Evolutionary conservation across 495 filamentous ascomycete species (phyloP).

Genomic region (Podospora conica): DNA sequence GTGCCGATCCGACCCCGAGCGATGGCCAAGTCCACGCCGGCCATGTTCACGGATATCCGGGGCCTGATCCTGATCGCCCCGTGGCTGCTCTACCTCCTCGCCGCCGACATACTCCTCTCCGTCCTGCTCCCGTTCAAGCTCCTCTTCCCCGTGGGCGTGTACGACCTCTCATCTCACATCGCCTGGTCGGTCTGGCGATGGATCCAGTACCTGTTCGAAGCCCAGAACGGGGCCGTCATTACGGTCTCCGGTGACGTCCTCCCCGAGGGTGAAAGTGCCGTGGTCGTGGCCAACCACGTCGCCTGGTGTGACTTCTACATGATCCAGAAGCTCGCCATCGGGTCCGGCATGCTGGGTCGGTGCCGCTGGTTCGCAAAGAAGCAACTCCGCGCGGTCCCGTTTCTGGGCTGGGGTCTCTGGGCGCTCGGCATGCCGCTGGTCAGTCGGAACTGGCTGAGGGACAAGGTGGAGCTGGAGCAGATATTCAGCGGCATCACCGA

Average conservation of each 20-base stretch:
- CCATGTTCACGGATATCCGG: constrained; percentile 29
- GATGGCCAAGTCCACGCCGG: constrained; percentile 1
- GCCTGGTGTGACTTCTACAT: constrained; percentile 56
- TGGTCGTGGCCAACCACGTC: constrained; percentile 53
- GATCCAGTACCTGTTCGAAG: constrained; percentile 48
- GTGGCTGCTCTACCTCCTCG: constrained; percentile 44
- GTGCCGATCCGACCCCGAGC: background rate
- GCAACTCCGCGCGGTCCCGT: constrained; percentile 48
- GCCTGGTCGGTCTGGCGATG: constrained; percentile 46
- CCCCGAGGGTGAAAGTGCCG: constrained; percentile 44
- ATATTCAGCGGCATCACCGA: constrained; percentile 45
- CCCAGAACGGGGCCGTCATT: constrained; percentile 43
- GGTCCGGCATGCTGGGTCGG: constrained; percentile 48
- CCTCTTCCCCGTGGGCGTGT: constrained; percentile 41
- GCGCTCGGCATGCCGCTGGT: constrained; percentile 57
- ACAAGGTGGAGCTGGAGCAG: constrained; percentile 47
- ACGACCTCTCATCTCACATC: constrained; percentile 44
- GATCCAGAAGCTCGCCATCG: constrained; percentile 49
- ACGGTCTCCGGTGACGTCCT: constrained; percentile 44
- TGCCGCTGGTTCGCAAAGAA: constrained; percentile 55
- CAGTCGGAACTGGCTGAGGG: constrained; percentile 48
- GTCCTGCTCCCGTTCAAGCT: constrained; percentile 44
- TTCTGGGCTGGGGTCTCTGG: constrained; percentile 55
- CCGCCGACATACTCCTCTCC: constrained; percentile 46
- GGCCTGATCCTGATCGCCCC: constrained; percentile 40